These are phyloP conservation scores for Grosmannia huntii DNA, from an alignment of 2,329 filamentous ascomycete species.

Conservation along the genomic window DNA sequence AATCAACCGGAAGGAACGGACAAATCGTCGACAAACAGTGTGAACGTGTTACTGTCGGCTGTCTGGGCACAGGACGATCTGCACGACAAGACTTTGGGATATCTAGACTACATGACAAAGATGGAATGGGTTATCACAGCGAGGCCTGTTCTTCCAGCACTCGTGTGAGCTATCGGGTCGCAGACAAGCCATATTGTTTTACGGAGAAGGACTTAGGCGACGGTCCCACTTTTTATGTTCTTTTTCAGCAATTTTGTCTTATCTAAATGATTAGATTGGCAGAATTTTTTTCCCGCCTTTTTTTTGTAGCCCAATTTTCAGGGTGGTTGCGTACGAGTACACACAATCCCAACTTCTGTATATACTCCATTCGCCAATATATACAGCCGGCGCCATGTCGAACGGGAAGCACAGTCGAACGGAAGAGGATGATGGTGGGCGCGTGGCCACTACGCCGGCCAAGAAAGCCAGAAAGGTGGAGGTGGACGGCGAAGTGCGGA, in stretches of 20 bases:
- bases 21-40: background rate
- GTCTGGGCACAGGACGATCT: slow-evolving; percentile 10
- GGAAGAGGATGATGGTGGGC: slow-evolving; percentile 4
- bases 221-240: background rate
- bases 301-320: slow-evolving; percentile 1
- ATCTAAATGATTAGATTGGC: slow-evolving; percentile 3
- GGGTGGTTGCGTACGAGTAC: background rate
- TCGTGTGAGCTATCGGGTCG: background rate
- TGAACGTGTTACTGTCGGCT: slow-evolving; percentile 1
- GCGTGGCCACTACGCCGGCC: slow-evolving; percentile 1
- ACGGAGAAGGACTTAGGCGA: background rate
- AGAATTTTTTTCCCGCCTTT: slow-evolving; percentile 13
- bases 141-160: slow-evolving; percentile 2
- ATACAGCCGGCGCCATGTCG: slow-evolving; percentile 3
- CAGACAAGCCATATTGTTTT: too few relatives aligned
- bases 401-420: slow-evolving; percentile 8
- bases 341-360: background rate
- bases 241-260: background rate
- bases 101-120: slow-evolving; percentile 9
- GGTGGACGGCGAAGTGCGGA: background rate
- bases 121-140: slow-evolving; percentile 8
- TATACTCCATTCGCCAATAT: background rate
- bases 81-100: background rate
- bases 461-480: slow-evolving; percentile 10
- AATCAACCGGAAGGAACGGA: background rate